Percentiles rank a stretch among this genome's conserved stretches.
These are phyloP conservation scores for Chlorella sp. DNA, from an alignment of 139 green algal species.

Conservation along the genomic window DNA sequence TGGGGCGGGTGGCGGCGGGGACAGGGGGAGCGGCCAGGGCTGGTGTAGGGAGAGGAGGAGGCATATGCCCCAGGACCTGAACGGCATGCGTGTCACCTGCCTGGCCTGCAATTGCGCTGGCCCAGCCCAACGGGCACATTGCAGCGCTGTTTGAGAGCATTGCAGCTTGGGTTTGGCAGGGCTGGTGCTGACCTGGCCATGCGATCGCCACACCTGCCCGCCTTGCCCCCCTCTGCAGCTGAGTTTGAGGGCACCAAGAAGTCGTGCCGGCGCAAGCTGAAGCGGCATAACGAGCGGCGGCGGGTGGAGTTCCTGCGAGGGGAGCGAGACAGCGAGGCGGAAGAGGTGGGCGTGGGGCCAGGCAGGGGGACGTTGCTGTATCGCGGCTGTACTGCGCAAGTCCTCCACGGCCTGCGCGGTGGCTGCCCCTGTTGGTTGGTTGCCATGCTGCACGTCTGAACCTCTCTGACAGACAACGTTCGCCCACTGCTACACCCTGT, in stretches of 20 bases:
- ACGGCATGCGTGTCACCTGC: neutral
- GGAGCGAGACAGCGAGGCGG: neutral
- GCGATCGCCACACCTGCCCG: no score
- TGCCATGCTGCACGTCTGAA: no score
- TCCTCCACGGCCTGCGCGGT: no score
- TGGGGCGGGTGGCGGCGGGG: neutral
- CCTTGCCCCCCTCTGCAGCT: neutral
- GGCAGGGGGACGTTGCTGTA: neutral
- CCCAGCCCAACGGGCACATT: no score
- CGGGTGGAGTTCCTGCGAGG: conserved; percentile 8
- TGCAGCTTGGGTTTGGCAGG: neutral
- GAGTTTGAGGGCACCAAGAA: conserved; percentile 37
- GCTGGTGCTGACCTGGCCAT: neutral
- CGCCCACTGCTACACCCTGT: no score
- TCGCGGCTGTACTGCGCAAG: neutral
- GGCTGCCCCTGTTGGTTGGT: neutral
- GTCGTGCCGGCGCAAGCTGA: conserved; percentile 39
- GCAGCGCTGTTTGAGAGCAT: no score
- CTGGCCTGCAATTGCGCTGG: neutral
- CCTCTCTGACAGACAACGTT: no score
- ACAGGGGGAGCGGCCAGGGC: neutral
- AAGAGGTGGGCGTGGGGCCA: neutral
- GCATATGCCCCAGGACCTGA: neutral
- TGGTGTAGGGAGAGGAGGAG: neutral
- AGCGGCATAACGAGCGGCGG: conserved; percentile 44